These are phyloP conservation scores for Russula brevipes DNA, from an alignment of 768 basidiomycete species.

Conservation along the genomic window DNA sequence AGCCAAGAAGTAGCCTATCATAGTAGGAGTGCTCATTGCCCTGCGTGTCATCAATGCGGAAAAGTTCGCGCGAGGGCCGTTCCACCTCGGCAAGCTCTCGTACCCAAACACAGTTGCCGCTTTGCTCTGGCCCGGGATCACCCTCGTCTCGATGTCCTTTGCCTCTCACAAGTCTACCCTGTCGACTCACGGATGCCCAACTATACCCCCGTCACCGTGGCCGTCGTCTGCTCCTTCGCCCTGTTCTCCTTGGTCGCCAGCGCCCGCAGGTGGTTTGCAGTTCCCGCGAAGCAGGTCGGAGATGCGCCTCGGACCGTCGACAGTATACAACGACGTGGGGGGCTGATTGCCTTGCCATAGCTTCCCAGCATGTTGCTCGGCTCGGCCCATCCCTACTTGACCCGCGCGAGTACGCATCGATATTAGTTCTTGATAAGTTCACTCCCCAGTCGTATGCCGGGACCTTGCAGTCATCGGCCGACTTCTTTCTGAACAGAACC, in stretches of 20 bases:
- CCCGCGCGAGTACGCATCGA: too few species aligned
- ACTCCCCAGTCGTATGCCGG: too few species aligned
- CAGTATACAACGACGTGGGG: too few species aligned
- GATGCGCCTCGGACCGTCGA: too few species aligned
- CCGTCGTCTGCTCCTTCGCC: constrained; percentile 59
- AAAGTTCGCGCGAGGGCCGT: constrained; percentile 60
- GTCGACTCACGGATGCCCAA: constrained; percentile 67
- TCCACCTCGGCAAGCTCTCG: constrained; percentile 62
- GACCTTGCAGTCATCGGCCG: too few species aligned
- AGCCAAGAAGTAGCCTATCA: too few species aligned
- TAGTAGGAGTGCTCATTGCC: background rate
- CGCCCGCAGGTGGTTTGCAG: constrained; percentile 60
- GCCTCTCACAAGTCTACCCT: constrained; percentile 62
- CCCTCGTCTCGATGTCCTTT: constrained; percentile 69
- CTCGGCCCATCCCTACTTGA: too few species aligned
- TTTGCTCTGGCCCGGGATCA: constrained; percentile 56
- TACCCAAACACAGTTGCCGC: constrained; percentile 56
- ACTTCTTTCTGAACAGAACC: too few species aligned
- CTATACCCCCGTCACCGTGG: constrained; percentile 69
- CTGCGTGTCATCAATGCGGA: constrained; percentile 52
- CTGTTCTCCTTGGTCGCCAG: constrained; percentile 63
- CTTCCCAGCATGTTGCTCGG: too few species aligned
- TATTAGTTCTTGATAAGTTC: too few species aligned
- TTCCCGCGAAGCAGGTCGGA: too few species aligned
- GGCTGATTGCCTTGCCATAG: too few species aligned